Evolutionary conservation across 1,284 basidiomycete genomes (phyloP), one percentile per base, ranked within the genome.

Genomic region (Fomitopsis pinicola): DNA sequence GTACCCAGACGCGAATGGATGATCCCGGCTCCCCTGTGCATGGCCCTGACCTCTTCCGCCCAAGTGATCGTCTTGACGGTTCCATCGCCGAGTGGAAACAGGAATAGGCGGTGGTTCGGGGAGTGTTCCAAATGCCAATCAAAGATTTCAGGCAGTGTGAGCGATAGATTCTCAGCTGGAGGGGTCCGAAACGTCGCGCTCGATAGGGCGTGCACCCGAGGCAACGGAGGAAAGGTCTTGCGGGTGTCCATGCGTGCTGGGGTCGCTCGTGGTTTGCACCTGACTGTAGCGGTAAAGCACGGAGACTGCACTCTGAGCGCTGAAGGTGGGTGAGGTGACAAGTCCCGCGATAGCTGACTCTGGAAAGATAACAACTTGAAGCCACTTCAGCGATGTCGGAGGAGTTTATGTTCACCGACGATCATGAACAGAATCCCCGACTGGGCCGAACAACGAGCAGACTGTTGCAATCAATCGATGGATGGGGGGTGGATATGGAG

Each of bases 71-170:
- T 67, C 12, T 59, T 56, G 0, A 64, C 46, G 2, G 15, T n/a
- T 3, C 64, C 67, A 10, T 71, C 67, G 3, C 66, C 71, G 19
- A 70, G 68, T 0, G 64, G 53, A 58, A 72, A 79, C 2, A 70
- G 66, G 55, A 76, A 77, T 1, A 77, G 60, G 3, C 73, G 73
- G 59, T 77, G 75, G 3, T 73, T 61, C 0, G 75, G 69, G 42
- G 68, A 76, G 46, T 77, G 61, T 36, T 66, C 54, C 5, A 66
- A 64, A 46, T 80, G 74, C 67, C 70, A 76, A 22, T 76, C 74
- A 59, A 72, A 75, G 1, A 77, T 62, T 57, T 79, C 73, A 0
- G 75, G 72, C 10, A 79, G 38, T 8, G 73, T 71, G 26, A 77
- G 60, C 2, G 73, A 67, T 17, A 72, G 74, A 62, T 78, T 74